Base-by-base conservation (phyloP, 768 basidiomycete genomes). In the Lactifluus rugatus region DNA sequence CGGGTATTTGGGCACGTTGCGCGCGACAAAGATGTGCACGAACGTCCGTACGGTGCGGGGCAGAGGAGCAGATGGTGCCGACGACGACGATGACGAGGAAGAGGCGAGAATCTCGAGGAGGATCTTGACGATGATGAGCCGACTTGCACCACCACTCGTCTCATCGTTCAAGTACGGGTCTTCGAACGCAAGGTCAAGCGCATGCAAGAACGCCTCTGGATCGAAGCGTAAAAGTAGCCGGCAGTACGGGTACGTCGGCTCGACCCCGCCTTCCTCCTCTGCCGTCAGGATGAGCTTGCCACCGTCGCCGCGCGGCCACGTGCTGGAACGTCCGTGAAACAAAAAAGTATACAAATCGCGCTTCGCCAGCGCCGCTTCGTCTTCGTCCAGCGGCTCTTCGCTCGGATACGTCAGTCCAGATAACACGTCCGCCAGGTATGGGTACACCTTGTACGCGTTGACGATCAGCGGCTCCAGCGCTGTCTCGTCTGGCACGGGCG, bases 1-100 rank as follows among this genome's bases (percentile, higher is more conserved):
- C 1, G 88, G 84, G 72, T 98, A 99, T 72, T 97, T 98, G 0
- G 96, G 92, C 11, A 96, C 82, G 70, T 98, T 99, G 58, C 94
- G 86, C 3, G 96, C 91, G 56, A 98, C 80, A 71, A 99, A 99
- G 60, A 99, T 98, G 67, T 94, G 84, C 50, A 95, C 78, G 70
- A 99, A 89, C 3, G 89, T 93, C 57, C 75, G 72, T 67, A 90
- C 92, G 41, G 77, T 70, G 28, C 80, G 70, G 0, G 81, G 72
- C 26, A 93, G 71, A 9, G 42, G 42, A 21, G 42, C 19, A 44
- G 42, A 23, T 13, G 42, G 19, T 4, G 42, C 7, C 41, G 1
- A n/a, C 0, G 34, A 31, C 2, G 34, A 26, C 8, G 52, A 26
- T 13, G 52, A n/a, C 2, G 57, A 37, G 6, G 52, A 48, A 46